These are phyloP conservation scores for Filobasidium wieringae DNA, from an alignment of 768 basidiomycete genomes.

Conservation along the genomic window DNA sequence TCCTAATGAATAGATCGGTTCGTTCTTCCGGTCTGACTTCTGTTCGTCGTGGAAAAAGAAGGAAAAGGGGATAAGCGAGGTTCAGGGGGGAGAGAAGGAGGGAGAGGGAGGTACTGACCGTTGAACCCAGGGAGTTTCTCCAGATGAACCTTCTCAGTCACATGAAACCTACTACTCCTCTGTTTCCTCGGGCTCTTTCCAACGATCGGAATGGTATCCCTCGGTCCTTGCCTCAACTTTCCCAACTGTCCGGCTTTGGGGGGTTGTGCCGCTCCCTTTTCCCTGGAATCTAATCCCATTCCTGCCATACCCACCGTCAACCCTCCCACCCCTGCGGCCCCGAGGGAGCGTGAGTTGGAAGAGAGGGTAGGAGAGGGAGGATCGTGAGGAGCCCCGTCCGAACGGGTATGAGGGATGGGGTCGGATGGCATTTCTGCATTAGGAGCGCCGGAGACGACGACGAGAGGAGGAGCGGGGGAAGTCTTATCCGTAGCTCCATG, in stretches of 20 bases:
- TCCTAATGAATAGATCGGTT: constrained; percentile 80
- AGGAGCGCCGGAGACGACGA: constrained; percentile 38
- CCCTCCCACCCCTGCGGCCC: not conserved
- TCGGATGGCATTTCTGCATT: constrained; percentile 41
- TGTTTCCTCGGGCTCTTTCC: constrained; percentile 91
- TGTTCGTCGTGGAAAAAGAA: too few species aligned
- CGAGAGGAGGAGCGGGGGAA: constrained; percentile 39
- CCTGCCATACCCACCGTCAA: not conserved
- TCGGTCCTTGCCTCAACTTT: constrained; percentile 46
- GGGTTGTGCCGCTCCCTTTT: constrained; percentile 22
- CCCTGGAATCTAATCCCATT: not conserved
- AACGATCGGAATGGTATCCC: constrained; percentile 88
- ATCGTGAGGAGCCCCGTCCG: not conserved
- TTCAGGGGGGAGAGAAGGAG: not conserved
- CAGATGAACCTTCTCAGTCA: constrained; percentile 91
- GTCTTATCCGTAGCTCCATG: constrained; percentile 30
- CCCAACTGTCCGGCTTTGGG: constrained; percentile 39
- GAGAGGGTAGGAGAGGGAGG: constrained; percentile 6
- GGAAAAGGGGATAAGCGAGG: too few species aligned
- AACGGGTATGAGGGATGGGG: constrained; percentile 39
- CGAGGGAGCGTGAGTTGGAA: constrained; percentile 2
- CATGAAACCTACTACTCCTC: constrained; percentile 88
- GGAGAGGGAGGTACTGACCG: constrained; percentile 37
- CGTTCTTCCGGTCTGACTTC: constrained; percentile 83
- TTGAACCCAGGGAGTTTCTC: constrained; percentile 80